Base-by-base conservation (phyloP, 139 green algal species). In the Gonium pectorale region DNA sequence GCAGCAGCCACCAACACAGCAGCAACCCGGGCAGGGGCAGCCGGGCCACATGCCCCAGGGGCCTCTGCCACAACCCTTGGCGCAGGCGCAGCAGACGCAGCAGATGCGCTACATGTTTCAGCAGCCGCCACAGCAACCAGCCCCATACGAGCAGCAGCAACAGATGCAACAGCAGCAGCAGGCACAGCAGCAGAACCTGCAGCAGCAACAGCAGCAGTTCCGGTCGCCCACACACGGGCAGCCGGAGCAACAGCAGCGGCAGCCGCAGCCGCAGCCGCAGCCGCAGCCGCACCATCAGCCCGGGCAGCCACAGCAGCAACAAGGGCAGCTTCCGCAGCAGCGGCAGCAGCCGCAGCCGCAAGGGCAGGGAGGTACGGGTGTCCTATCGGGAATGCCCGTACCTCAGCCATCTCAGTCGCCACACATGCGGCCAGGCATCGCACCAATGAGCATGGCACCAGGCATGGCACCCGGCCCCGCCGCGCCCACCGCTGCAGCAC, bases 281-380 rank as follows among this genome's bases (percentile, higher is more conserved):
- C 69, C 29, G 44, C 43, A 2, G 29, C 27, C 5, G 4, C 44
- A 62, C 26, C 33, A 19, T 13, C 74, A 83, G 31, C 77, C 62
- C 15, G 59, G 56, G 43, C 75, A 73, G 33, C 77, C 27, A 4
- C 77, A 64, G 35, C 40, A 66, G 62, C 77, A 74, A n/a, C n/a
- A 40, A 33, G 43, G 35, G 52, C 54, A 54, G 43, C 70, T 31
- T 29, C 46, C 64, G 49, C 44, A 79, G 49, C 43, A 51, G 41
- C 15, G 21, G 68, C 44, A 41, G 8, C 68, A 62, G 68, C 38
- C 2, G 17, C 46, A 54, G 46, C 46, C 11, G 46, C 46, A 54
- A 11, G 46, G 13, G 13, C 13, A 11, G 46, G 46, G 46, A 15
- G 46, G 13, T 54, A 15, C 15, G 46, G 46, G n/a, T n/a, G n/a